Base-by-base conservation (phyloP, 2,329 filamentous ascomycete species). In the Huntiella abstrusa region DNA sequence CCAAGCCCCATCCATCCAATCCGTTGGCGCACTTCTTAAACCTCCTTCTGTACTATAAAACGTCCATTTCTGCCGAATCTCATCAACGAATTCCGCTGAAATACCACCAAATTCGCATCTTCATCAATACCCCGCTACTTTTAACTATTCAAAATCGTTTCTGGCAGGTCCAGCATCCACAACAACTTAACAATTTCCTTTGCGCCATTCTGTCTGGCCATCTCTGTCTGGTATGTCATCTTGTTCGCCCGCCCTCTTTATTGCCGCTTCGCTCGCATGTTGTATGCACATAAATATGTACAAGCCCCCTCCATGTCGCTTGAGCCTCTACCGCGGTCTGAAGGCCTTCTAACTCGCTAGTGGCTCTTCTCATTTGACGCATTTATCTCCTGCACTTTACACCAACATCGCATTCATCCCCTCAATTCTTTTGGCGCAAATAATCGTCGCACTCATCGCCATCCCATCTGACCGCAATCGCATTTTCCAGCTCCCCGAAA, bases 161-260 rank as follows among this genome's bases (percentile, higher is more conserved):
- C 34, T 17, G 41, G 16, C 32, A 22, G 34, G 33, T 10, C 33
- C 28, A 28, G 22, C 15, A 15, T 22, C 39, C 34, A 38, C 44
- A 45, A n/a, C 12, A 12, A 45, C 17, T 32, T 12, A 33, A n/a
- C 15, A 36, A 16, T 6, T 13, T 38, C 16, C 22, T 10, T 28
- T 28, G 22, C 22, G 22, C 22, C 22, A 28, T 28, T 28, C 19
- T 42, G n/a, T 32, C 10, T 12, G 13, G 41, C 3, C 32, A 33
- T n/a, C 33, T 17, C 39, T 41, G 19, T 43, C 41, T 43, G 33
- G 41, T 43, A 35, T 17, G 41, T 43, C 19, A 19, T 28, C 13
- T 41, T 41, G 3, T 5, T 13, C 6, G 15, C 38, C 19, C 33
- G 41, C 41, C 19, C 22, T 15, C 33, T 43, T 43, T 36, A 19